phyloP scores from a whole-genome alignment of 768 basidiomycete genomes.

The Psilocybe subaeruginosa region DNA sequence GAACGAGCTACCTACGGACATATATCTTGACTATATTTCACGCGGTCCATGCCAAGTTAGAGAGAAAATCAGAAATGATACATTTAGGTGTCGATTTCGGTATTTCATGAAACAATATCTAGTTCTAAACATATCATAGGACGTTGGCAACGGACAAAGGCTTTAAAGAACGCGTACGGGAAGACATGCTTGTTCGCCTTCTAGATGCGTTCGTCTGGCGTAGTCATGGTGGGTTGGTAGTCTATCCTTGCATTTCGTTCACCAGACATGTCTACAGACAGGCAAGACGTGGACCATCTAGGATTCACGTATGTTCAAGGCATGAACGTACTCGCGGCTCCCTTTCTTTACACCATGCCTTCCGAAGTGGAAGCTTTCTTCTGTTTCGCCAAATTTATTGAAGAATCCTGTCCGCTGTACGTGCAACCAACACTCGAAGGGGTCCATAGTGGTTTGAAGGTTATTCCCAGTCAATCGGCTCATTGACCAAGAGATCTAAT shows the following conservation, averaged over 20 bases:
- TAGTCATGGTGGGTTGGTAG: constrained; percentile 66
- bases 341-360: constrained; percentile 96
- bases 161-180: constrained; percentile 96
- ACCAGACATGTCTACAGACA: constrained; percentile 46
- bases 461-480: constrained; percentile 34
- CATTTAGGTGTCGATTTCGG: constrained; percentile 69
- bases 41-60: constrained; percentile 86
- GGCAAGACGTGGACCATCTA: constrained; percentile 75
- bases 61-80: constrained; percentile 95
- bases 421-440: constrained; percentile 96
- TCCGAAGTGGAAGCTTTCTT: constrained; percentile 98
- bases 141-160: constrained; percentile 95
- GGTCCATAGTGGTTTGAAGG: constrained; percentile 93
- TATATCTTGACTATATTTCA: constrained; percentile 76
- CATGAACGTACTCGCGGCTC: constrained; percentile 98
- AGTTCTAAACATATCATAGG: constrained; percentile 35
- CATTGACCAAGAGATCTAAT: background rate
- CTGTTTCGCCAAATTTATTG: constrained; percentile 96
- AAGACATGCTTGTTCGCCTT: constrained; percentile 96
- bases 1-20: constrained; percentile 74
- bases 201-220: constrained; percentile 98
- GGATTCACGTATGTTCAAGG: constrained; percentile 98
- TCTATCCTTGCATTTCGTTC: background rate
- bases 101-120: background rate
- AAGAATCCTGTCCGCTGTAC: constrained; percentile 93